Base-by-base conservation (phyloP, 805 yeast genomes). In the Candida chauliodis region DNA sequence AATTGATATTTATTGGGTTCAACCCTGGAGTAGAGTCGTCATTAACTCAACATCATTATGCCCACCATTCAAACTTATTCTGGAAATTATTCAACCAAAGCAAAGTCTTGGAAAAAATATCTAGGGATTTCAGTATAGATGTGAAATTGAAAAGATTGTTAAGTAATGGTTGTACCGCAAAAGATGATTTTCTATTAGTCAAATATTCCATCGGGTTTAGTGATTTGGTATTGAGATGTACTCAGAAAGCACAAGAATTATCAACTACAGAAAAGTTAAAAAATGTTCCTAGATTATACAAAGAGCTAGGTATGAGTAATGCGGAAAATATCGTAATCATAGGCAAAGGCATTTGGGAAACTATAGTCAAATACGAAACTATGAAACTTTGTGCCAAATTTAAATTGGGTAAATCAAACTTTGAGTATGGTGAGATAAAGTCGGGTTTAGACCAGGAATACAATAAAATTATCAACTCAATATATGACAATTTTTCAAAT, bases 341-440 rank as follows among this genome's bases (percentile, higher is more conserved):
- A 3, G 93, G 93, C 1, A 81, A 81, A 48, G 88, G 88, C 0
- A 80, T 84, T 5, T 84, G 88, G 87, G 86, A 81, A 38, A 55
- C 71, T 2, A 56, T 84, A 0, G 66, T 73, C 36, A 67, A 62
- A 44, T 64, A 51, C 44, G 38, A 58, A 40, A 50, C 49, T 11
- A 37, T 34, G 7, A 49, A 48, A 37, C 42, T 58, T 5, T 63
- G 66, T 15, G 49, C 46, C 26, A 51, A 53, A 18, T 38, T 47
- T 27, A 51, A 58, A 29, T 44, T 58, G 23, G 47, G 52, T 14
- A 49, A 55, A 22, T 45, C 48, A 5, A 42, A 52, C 17, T 81
- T 83, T 43, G 30, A 47, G 23, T 84, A 81, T 78, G 93, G 91
- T 0, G 36, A 41, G 17, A 69, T 66, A 39, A 36, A 31, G 3